Base-by-base conservation (phyloP, 495 filamentous ascomycete species). In the Hypomontagnella monticulosa region DNA sequence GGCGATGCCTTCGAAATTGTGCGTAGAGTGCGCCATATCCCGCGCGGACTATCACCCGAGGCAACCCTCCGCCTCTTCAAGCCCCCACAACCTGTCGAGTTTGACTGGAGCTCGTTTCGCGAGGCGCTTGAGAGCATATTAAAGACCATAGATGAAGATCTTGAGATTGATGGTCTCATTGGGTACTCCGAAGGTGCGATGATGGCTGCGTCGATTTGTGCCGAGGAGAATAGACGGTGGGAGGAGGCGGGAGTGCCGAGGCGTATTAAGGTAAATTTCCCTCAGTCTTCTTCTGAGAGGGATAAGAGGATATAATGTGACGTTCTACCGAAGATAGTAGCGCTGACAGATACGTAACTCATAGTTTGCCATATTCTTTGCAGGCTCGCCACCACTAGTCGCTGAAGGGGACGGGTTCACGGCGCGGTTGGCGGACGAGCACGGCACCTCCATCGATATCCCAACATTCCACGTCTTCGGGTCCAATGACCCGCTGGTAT, bases 381-480 rank as follows among this genome's bases (percentile, higher is more conserved):
- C 79, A 0, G 85, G 85, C 14, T 81, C 82, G 68, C 85, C 84
- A 10, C 81, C 84, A 0, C 71, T 85, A 8, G 75, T 79, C 4
- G 75, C 78, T 4, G 72, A 79, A 9, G 75, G 76, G 19, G 70
- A 78, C n/a, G 58, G 72, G 1, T 69, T 82, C 49, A 50, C 80
- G 0, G 48, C 65, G 12, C 66, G 71, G 56, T 73, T 84, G 0
- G 70, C 71, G 4, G 83, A 86, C 61, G 81, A 87, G 67, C 64
- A 70, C 36, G 80, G 79, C 5, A 65, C 75, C 3, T 63, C 74
- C 6, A 83, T 87, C 49, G 62, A 71, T 19, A 78, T 87, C 44
- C 84, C 85, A 3, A 85, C 85, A 9, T 80, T 79, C 30, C 85
- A 87, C 76, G 76, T 85, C 38, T 74, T 87, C 32, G 85, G 85